Conservation (phyloP, 78 protist genomes). For the Dictyostelium purpureum region DNA sequence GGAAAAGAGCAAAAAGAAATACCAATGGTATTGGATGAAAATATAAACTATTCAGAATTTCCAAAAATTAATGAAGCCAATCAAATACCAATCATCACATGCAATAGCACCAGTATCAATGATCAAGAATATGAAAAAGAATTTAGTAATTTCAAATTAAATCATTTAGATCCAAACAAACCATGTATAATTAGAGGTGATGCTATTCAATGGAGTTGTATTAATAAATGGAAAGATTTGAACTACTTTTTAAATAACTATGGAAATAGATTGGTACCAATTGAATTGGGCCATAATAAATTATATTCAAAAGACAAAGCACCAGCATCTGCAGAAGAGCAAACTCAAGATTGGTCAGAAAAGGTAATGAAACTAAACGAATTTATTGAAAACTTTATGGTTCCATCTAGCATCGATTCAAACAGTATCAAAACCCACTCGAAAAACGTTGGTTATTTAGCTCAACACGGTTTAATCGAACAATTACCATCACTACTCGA, state of each 20-base stretch:
- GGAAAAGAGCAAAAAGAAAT: background rate
- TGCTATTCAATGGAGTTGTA: slow-evolving; percentile 14
- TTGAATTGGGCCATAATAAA: slow-evolving; percentile 52
- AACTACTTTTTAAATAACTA: slow-evolving; percentile 2
- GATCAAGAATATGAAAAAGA: background rate
- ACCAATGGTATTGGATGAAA: slow-evolving; percentile 12
- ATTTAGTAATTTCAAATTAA: background rate
- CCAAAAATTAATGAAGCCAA: background rate
- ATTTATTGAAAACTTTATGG: slow-evolving; percentile 31
- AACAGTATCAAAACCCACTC: background rate
- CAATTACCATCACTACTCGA: slow-evolving; percentile 14
- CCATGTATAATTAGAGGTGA: slow-evolving; percentile 45
- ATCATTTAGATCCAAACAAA: background rate
- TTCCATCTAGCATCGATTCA: background rate
- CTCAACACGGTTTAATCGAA: slow-evolving; percentile 43
- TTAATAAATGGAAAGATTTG: slow-evolving; percentile 50
- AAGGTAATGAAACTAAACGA: slow-evolving; percentile 27
- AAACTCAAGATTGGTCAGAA: slow-evolving; percentile 34
- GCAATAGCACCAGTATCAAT: background rate
- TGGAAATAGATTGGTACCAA: slow-evolving; percentile 36
- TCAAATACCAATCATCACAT: background rate
- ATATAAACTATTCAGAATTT: background rate
- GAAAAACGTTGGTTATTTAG: slow-evolving; percentile 26
- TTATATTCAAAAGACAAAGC: background rate
- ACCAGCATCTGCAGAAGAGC: background rate